Evolutionary conservation across 1,139 yeast genomes (phyloP), one percentile per base, ranked within the genome.

Genomic region (Zygotorulaspora mrakii): DNA sequence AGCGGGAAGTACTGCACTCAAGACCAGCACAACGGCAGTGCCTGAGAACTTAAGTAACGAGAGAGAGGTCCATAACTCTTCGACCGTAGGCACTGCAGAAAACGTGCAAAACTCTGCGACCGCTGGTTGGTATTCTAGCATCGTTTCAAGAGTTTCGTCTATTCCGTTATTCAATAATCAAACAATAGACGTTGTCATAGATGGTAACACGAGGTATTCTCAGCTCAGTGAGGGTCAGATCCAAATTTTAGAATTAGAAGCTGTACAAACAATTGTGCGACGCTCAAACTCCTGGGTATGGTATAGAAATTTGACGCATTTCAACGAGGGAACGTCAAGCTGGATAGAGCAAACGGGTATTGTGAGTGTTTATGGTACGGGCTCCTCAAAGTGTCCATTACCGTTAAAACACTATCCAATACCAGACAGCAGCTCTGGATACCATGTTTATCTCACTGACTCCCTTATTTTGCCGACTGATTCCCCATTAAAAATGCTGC

Each of bases 401-500:
- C 59, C 59, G 5, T 23, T 53, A 20, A 39, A 46, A 4, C 47
- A 43, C 24, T 55, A 49, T 35, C 62, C 64, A 2, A 31, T 46
- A 17, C 45, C 45, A 7, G 35, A 20, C 12, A 33, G 37, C 9
- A 40, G 46, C 13, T 43, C 50, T 2, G 53, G 53, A 2, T 45
- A 50, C 26, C 50, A 49, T n/a, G 45, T 55, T 3, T 45, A 43
- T 31, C 46, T 58, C 10, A 53, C 54, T 16, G 56, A 58, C 35
- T 53, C 64, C 1, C 14, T 57, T n/a, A 37, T 62, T 11, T 33
- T 62, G 14, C 66, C 66, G 0, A 50, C 57, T 4, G 43, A 47
- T 4, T 48, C 59, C 8, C 62, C 64, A 3, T 22, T 39, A 4
- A 54, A 53, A 22, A 47, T 50, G 11, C 49, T 51, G 23, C 65